phyloP scores from a whole-genome alignment of 2,329 filamentous ascomycete genomes.

The Ascochyta lentis region DNA sequence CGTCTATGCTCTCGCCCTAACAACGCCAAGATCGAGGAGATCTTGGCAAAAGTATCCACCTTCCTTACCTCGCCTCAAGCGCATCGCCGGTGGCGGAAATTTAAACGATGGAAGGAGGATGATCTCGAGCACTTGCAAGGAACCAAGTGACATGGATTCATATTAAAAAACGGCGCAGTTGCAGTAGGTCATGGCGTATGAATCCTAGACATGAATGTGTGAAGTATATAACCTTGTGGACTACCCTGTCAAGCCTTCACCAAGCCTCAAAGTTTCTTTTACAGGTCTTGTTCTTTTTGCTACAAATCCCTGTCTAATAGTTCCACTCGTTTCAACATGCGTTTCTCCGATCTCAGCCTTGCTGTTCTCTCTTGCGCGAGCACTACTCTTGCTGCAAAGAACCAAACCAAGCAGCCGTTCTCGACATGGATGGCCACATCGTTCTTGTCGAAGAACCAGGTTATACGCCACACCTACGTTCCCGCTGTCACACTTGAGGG shows the following conservation, averaged over 20 bases:
- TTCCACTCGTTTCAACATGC: conserved; percentile 28
- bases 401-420: conserved; percentile 32
- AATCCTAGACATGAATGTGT: conserved; percentile 1
- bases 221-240: conserved; percentile 11
- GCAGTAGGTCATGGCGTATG: conserved; percentile 6
- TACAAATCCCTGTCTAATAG: conserved; percentile 17
- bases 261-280: conserved; percentile 8
- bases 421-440: conserved; percentile 57
- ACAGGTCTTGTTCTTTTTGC: conserved; percentile 6
- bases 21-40: conserved; percentile 1
- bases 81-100: conserved; percentile 24
- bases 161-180: conserved; percentile 17
- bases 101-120: conserved; percentile 17
- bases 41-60: conserved; percentile 11
- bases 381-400: conserved; percentile 32
- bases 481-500: conserved; percentile 57
- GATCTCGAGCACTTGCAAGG: conserved; percentile 15
- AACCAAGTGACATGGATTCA: conserved; percentile 21
- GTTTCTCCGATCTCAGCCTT: conserved; percentile 32
- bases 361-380: conserved; percentile 30
- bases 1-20: conserved; percentile 14
- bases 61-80: conserved; percentile 17
- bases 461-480: conserved; percentile 54
- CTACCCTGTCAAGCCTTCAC: conserved; percentile 9
- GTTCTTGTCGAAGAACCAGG: conserved; percentile 52